phyloP scores from a whole-genome alignment of 495 filamentous ascomycete species.

The Amphirosellinia nigrospora region DNA sequence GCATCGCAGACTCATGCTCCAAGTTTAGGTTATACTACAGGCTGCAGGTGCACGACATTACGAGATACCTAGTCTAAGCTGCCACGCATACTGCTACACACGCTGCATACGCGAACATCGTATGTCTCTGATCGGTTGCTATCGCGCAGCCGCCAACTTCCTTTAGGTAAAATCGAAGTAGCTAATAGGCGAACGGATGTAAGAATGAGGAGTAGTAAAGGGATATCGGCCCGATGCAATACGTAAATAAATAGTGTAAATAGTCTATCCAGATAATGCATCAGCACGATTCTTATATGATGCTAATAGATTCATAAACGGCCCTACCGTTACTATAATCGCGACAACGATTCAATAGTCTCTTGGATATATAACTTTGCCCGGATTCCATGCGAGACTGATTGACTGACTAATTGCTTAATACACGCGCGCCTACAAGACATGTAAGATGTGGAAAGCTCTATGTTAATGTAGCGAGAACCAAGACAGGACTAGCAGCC shows the following conservation, averaged over 20 bases:
- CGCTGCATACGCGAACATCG: conserved; percentile 6
- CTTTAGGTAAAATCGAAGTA: neutral
- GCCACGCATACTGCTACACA: neutral
- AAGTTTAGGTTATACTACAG: neutral
- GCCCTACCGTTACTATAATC: no score
- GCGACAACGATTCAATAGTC: neutral
- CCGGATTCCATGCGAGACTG: no score
- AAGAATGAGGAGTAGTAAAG: conserved; percentile 7
- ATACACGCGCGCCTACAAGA: neutral
- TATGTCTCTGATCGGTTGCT: neutral
- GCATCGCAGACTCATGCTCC: neutral
- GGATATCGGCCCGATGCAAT: conserved; percentile 5
- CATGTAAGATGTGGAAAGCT: neutral
- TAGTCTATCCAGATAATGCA: neutral
- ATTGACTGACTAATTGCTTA: neutral
- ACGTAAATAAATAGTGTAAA: neutral
- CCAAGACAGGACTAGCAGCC: neutral
- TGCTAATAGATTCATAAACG: neutral
- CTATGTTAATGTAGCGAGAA: neutral
- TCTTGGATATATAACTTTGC: no score
- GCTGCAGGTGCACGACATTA: conserved; percentile 1
- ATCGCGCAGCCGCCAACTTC: neutral
- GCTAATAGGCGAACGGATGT: neutral
- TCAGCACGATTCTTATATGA: neutral
- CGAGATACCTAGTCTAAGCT: neutral